Evolutionary conservation across 2,329 filamentous ascomycete genomes (phyloP).

Genomic region (Penicillium frequentans): DNA sequence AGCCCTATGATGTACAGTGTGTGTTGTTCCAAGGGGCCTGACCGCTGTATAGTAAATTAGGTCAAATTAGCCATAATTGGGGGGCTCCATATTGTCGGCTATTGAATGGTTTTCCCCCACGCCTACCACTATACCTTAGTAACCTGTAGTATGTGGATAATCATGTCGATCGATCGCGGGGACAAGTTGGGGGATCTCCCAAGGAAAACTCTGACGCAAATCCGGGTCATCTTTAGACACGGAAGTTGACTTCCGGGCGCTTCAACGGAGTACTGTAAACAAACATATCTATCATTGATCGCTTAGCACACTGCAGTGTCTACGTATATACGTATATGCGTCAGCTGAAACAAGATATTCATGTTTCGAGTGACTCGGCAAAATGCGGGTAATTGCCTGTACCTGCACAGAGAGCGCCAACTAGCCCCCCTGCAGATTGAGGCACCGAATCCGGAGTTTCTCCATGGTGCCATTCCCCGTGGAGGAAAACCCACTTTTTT

Average conservation of each 20-base stretch:
- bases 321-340: neutral
- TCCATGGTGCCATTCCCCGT: constrained; percentile 23
- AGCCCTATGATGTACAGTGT: neutral
- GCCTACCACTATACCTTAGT: constrained; percentile 1
- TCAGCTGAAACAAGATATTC: constrained; percentile 12
- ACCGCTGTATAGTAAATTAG: neutral
- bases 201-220: neutral
- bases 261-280: neutral
- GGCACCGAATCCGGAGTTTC: constrained; percentile 20
- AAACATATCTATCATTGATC: no score
- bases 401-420: neutral
- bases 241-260: constrained; percentile 10
- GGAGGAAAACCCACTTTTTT: constrained; percentile 9
- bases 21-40: neutral
- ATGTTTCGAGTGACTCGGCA: constrained; percentile 12
- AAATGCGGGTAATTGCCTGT: constrained; percentile 22
- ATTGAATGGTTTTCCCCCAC: constrained; percentile 9
- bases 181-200: constrained; percentile 2
- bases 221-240: neutral
- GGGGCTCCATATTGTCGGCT: neutral
- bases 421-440: constrained; percentile 11
- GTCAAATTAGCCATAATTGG: neutral
- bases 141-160: constrained; percentile 9
- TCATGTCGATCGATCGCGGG: constrained; percentile 18
- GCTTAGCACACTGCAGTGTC: no score